Percentiles rank a stretch among this genome's conserved stretches.
Conservation (phyloP, 2,329 filamentous ascomycete species). For the Sporothrix luriei region DNA sequence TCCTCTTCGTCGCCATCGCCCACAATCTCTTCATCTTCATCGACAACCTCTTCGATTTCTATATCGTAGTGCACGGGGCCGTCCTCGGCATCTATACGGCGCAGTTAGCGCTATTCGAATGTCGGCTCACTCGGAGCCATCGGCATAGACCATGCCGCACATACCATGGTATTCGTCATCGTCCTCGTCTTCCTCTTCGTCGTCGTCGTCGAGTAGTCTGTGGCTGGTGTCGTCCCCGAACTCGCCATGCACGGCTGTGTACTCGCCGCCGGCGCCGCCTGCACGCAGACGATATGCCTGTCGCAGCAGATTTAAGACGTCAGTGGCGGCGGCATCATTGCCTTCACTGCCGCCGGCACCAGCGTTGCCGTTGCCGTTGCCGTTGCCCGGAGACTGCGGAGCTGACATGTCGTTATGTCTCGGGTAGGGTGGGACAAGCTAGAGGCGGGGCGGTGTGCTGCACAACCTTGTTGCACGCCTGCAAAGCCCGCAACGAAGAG, state of each 20-base stretch:
- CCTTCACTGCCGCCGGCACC: not conserved
- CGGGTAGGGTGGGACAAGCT: conserved; percentile 19
- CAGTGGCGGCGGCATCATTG: not conserved
- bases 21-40: conserved; percentile 31
- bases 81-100: conserved; percentile 32
- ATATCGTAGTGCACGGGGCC: conserved; percentile 33
- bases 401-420: conserved; percentile 27
- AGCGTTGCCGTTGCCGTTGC: not conserved
- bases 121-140: not conserved
- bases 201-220: conserved; percentile 34
- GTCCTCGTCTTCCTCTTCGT: conserved; percentile 34
- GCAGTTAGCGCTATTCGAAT: not conserved
- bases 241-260: conserved; percentile 1
- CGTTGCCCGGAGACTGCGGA: conserved; percentile 21
- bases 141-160: not conserved
- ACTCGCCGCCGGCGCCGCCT: conserved; percentile 15
- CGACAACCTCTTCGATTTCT: conserved; percentile 29
- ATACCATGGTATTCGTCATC: conserved; percentile 27
- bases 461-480: conserved; percentile 2
- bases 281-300: conserved; percentile 14
- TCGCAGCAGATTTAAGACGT: conserved; percentile 18
- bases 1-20: conserved; percentile 32
- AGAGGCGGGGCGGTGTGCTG: conserved; percentile 13
- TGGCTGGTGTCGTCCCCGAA: not conserved
- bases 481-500: not conserved